phyloP scores from a whole-genome alignment of 495 filamentous ascomycete species.

The Entonaema liquescens region DNA sequence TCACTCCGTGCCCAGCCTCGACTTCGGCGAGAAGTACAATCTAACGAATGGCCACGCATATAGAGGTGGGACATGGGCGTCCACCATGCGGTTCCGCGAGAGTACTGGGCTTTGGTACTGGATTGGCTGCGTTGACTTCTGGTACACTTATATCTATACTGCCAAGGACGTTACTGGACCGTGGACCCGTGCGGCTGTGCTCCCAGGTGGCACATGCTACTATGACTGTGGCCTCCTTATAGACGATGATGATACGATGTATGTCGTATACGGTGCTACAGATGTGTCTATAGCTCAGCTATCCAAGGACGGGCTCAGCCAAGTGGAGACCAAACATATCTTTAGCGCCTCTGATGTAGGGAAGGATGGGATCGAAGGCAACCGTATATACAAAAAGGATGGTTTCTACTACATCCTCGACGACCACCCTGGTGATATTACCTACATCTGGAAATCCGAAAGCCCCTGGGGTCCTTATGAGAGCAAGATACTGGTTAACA shows the following conservation, averaged over 20 bases:
- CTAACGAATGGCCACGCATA: constrained; percentile 57
- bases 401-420: constrained; percentile 64
- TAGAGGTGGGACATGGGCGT: constrained; percentile 64
- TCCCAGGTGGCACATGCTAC: constrained; percentile 54
- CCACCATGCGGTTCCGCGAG: constrained; percentile 58
- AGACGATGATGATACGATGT: constrained; percentile 66
- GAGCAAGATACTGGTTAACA: constrained; percentile 47
- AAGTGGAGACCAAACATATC: constrained; percentile 55
- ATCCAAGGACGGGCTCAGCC: constrained; percentile 53
- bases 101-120: constrained; percentile 62
- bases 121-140: constrained; percentile 62
- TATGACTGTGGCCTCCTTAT: constrained; percentile 68
- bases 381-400: constrained; percentile 64
- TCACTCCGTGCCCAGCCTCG: constrained; percentile 62
- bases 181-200: constrained; percentile 29
- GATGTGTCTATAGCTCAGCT: constrained; percentile 62
- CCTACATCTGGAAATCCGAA: constrained; percentile 59
- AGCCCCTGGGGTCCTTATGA: constrained; percentile 60
- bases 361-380: constrained; percentile 60
- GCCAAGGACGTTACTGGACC: constrained; percentile 42
- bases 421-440: constrained; percentile 54
- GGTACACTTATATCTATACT: constrained; percentile 60
- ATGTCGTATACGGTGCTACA: constrained; percentile 63
- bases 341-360: constrained; percentile 47
- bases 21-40: constrained; percentile 59